Evolutionary conservation across 1,284 basidiomycete species (phyloP).

Genomic region (Prillingera fragicola): DNA sequence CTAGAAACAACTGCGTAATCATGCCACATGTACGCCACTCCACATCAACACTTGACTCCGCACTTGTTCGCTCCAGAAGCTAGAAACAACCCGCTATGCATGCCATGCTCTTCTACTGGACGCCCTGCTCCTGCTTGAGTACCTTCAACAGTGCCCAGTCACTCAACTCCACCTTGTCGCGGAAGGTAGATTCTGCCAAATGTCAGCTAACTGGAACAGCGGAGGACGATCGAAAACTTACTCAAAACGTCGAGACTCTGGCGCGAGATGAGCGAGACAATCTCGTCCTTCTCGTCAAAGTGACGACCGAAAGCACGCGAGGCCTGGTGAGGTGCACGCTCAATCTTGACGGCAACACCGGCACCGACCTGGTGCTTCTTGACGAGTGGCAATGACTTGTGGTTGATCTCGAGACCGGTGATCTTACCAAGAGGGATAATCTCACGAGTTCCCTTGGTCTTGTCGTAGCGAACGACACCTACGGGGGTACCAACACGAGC

Average conservation of each 20-base stretch:
- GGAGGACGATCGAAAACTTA: conserved; percentile 14
- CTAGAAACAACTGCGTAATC: no score
- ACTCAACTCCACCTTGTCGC: conserved; percentile 80
- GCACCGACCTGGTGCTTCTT: conserved; percentile 90
- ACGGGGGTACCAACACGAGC: conserved; percentile 92
- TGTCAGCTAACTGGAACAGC: conserved; percentile 5
- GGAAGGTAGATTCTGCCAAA: conserved; percentile 66
- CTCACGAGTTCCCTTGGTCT: conserved; percentile 76
- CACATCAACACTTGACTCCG: no score
- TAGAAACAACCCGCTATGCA: neutral
- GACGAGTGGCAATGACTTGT: conserved; percentile 72
- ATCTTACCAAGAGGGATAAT: conserved; percentile 91
- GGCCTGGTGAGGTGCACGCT: conserved; percentile 92
- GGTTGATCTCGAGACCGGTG: conserved; percentile 92
- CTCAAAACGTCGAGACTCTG: conserved; percentile 78
- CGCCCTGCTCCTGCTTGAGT: conserved; percentile 70
- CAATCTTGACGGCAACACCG: conserved; percentile 97
- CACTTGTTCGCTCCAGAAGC: no score
- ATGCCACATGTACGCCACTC: no score
- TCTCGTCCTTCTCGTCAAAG: conserved; percentile 94
- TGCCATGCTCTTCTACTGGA: no score
- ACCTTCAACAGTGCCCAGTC: conserved; percentile 93
- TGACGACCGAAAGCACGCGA: conserved; percentile 79
- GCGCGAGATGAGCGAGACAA: conserved; percentile 84
- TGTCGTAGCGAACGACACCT: conserved; percentile 85